A percentile compares a stretch with the other conserved stretches of the same genome.
Conservation (phyloP, 2,329 filamentous ascomycete genomes). For the Trichothecium roseum region DNA sequence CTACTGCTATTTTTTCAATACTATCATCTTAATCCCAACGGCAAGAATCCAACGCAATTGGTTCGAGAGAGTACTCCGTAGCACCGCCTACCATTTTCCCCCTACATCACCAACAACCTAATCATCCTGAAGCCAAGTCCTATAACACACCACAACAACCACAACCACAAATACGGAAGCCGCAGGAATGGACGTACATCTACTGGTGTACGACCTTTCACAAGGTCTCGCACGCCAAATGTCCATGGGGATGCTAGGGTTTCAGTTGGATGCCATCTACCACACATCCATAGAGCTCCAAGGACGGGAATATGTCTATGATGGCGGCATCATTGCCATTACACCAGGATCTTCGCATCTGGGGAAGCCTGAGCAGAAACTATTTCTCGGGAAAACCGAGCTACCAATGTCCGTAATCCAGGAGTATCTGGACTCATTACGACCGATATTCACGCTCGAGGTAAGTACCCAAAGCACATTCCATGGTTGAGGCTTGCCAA, state of each 20-base stretch:
- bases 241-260: constrained; percentile 41
- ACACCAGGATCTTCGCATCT: constrained; percentile 76
- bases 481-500: too few relatives aligned
- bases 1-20: too few relatives aligned
- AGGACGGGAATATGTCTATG: constrained; percentile 83
- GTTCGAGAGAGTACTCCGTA: too few relatives aligned
- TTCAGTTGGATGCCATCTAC: constrained; percentile 80
- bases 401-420: constrained; percentile 72
- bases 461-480: too few relatives aligned
- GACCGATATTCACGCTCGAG: constrained; percentile 71
- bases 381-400: constrained; percentile 66
- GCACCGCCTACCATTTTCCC: too few relatives aligned
- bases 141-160: not conserved
- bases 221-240: constrained; percentile 44
- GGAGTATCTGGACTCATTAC: constrained; percentile 79
- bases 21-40: too few relatives aligned
- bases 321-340: constrained; percentile 76
- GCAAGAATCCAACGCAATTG: too few relatives aligned
- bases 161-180: too few relatives aligned
- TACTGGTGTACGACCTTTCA: constrained; percentile 73
- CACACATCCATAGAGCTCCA: constrained; percentile 84
- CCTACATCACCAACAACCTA: not conserved
- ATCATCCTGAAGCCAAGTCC: not conserved
- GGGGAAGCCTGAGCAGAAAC: constrained; percentile 67
- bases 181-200: constrained; percentile 74